Base-by-base conservation (phyloP, 1,139 yeast genomes). In the Hansenula sp. region DNA sequence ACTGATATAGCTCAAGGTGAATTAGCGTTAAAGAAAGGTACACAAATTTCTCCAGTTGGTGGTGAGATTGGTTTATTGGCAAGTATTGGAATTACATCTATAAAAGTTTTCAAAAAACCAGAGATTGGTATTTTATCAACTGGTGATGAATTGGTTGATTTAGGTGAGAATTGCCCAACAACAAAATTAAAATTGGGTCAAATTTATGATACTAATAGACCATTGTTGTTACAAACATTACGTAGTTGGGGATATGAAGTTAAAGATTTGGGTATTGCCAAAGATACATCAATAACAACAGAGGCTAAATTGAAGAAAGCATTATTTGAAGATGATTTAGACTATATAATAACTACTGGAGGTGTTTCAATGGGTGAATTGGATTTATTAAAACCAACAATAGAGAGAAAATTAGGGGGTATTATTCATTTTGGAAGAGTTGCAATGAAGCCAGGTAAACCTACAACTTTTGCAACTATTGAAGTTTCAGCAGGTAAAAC, bases 361-460 rank as follows among this genome's bases (percentile, higher is more conserved):
- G 79, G 79, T 13, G 79, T 73, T 3, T 73, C 79, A 1, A 73
- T 73, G 79, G 79, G 79, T 2, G 79, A 73, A 48, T 45, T 64
- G 30, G 79, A 73, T 46, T 55, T 71, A 17, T 48, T 73, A 31
- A 73, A 73, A 43, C 77, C 78, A 0, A 60, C 67, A 0, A 66
- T 73, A 24, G 72, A 70, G 40, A 52, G 64, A 16, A 44, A 47
- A 16, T 47, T 73, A n/a, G 54, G 57, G 0, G 78, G 77, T 1
- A 52, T 46, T 1, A 66, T 73, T 21, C 75, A 71, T 45, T 73
- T 73, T 50, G 79, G 79, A 4, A 56, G 79, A 29, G 77, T 73
- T 6, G 66, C 67, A 14, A 73, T 73, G 77, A 73, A 73, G 46
- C 79, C 79, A 1, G 79, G 79, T 0, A 73, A 73, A 45, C 79